phyloP scores from a whole-genome alignment of 108 stramenopile species.

The Aurantiochytrium sp. region DNA sequence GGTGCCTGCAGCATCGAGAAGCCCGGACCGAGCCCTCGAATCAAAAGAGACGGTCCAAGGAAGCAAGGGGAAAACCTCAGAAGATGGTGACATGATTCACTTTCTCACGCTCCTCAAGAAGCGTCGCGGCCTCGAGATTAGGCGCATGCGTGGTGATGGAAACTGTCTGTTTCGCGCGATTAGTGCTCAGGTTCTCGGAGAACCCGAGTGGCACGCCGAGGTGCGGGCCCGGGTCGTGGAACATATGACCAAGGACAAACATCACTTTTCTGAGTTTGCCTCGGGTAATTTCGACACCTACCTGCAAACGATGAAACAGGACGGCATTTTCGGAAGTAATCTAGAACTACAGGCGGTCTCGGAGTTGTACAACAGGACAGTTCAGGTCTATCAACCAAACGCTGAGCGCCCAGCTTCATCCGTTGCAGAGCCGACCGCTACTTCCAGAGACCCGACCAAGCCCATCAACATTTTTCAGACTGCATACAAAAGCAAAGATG shows the following conservation, averaged over 20 bases:
- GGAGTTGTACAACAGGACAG: background rate
- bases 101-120: background rate
- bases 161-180: background rate
- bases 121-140: background rate
- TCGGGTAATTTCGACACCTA: background rate
- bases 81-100: background rate
- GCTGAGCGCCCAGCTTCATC: background rate
- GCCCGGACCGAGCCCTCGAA: too few relatives aligned
- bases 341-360: background rate
- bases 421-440: background rate
- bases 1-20: too few relatives aligned
- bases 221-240: background rate
- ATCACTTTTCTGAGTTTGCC: background rate
- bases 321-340: background rate
- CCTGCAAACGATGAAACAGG: background rate
- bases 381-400: background rate
- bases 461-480: constrained; percentile 4
- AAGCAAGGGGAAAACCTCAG: background rate
- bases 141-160: background rate
- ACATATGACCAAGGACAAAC: background rate
- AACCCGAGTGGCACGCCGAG: background rate
- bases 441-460: background rate
- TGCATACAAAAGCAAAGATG: background rate
- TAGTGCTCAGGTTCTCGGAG: background rate
- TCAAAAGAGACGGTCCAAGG: background rate